Base-by-base conservation (phyloP, 768 basidiomycete species). In the Lactifluus pinguis region DNA sequence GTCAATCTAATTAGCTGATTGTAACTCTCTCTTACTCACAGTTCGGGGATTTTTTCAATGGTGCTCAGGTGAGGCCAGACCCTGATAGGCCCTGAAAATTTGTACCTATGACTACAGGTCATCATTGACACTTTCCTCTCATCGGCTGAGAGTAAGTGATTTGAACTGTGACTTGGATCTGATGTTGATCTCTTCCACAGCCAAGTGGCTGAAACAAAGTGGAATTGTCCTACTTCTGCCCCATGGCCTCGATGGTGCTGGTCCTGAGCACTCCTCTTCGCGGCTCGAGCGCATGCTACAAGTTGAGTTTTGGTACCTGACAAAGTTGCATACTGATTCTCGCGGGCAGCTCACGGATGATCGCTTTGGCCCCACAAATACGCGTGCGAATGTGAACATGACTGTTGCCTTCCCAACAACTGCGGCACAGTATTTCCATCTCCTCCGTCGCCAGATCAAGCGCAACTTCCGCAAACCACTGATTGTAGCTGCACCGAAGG, bases 21-120 rank as follows among this genome's bases (percentile, higher is more conserved):
- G 55, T 45, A 42, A 6, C 19, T 9, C 19, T 51, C 19, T 9
- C 19, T 51, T 25, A 10, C n/a, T 55, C 29, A 10, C 64, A 88
- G 83, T 94, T 94, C 65, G 92, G 92, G 21, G 93, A 95, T 69
- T 97, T 97, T 73, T 89, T 90, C 76, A 95, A 97, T 68, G 92
- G 92, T 2, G 89, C 91, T 11, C 88, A 88, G 72, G 80, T 80
- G 60, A 39, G 36, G 21, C 30, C 19, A 25, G 38, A 25, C 10
- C 48, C 39, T 41, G 41, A 42, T 3, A 44, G 38, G 36, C 21
- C 39, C 49, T 19, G 52, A 47, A 32, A 53, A 29, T 30, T 8
- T 21, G 42, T 53, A 42, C 42, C 55, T 17, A 52, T 32, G 21
- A 25, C 50, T 25, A 41, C 67, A 89, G 80, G 80, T 93, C 59